These are phyloP conservation scores for Geum urbanum DNA, from an alignment of 306 rosid species.

Conservation along the genomic window DNA sequence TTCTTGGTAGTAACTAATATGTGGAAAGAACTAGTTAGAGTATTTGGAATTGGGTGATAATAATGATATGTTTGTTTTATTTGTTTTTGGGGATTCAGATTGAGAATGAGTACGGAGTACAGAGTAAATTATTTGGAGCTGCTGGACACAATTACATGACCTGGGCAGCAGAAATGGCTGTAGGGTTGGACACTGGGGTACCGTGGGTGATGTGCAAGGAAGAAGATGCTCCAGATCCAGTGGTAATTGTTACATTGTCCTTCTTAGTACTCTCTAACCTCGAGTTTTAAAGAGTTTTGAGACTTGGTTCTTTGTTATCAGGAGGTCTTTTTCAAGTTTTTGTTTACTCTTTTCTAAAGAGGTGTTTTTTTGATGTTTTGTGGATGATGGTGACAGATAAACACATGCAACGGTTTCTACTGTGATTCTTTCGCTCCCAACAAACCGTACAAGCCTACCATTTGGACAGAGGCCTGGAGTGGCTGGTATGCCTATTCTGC, in stretches of 20 bases:
- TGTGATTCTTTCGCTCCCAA: constrained; percentile 90
- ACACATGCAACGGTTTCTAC: constrained; percentile 95
- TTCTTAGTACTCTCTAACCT: not conserved
- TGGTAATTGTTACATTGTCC: constrained; percentile 46
- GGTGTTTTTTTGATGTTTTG: constrained; percentile 24
- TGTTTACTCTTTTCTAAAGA: constrained; percentile 4
- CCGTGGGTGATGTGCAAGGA: constrained; percentile 99
- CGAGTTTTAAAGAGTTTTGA: not conserved
- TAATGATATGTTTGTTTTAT: constrained; percentile 3
- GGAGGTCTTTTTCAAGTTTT: not conserved
- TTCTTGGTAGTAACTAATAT: not conserved
- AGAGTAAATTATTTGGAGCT: constrained; percentile 77
- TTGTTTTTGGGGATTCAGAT: constrained; percentile 47
- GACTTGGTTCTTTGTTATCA: not conserved
- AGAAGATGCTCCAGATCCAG: constrained; percentile 99
- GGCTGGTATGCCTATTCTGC: constrained; percentile 70
- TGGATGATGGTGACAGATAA: constrained; percentile 57
- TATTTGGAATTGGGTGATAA: constrained; percentile 21
- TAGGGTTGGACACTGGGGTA: constrained; percentile 84
- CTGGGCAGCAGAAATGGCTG: constrained; percentile 99
- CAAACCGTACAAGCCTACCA: constrained; percentile 82
- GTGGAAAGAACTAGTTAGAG: not conserved
- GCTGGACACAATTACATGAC: constrained; percentile 74
- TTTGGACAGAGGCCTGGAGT: constrained; percentile 99
- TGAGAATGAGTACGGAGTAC: constrained; percentile 92